Evolutionary conservation across 164 flowering plant species (phyloP), one percentile per base, ranked within the genome.

Genomic region (Akebia trifoliata): DNA sequence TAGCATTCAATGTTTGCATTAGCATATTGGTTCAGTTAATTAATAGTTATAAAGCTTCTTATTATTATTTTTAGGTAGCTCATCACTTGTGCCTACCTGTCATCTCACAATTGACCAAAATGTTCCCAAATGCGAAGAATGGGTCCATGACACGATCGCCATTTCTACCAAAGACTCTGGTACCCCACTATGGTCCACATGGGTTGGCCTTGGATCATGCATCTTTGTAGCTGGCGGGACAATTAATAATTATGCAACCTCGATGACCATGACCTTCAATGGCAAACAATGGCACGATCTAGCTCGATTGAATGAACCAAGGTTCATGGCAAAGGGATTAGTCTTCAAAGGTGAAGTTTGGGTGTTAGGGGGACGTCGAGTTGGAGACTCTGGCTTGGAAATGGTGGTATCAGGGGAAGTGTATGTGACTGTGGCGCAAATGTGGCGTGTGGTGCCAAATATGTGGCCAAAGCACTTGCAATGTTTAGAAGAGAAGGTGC

Each of bases 391-490:
- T 8, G 36, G 53, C 9, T 10, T 49, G 20, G 53, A 49, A 21
- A 49, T 49, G 34, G 36, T 49, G 18, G 7, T 12, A 4, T 49
- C 53, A 17, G 36, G 53, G 17, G 53, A 49, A 21, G 53, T 49
- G 31, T 49, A 28, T 20, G 7, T 49, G 22, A 17, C 53, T 7
- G 35, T 12, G 53, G 1, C 6, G 22, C 21, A 12, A n/a, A 49
- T 12, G 31, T 49, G 53, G 53, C 35, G 20, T 22, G 14, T 29
- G 31, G 53, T 49, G 53, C 36, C 36, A n/a, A 20, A 11, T 5
- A 49, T 49, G 53, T 50, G 37, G 54, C 54, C 54, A 20, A 11
- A 17, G 22, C 54, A 50, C 54, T 30, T 50, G 54, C 54, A 50
- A 10, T 50, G 20, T 7, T 5, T 50, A 36, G 54, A 50, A 36